Conservation (phyloP, 2,329 filamentous ascomycete species). For the Bipolaris cookei region DNA sequence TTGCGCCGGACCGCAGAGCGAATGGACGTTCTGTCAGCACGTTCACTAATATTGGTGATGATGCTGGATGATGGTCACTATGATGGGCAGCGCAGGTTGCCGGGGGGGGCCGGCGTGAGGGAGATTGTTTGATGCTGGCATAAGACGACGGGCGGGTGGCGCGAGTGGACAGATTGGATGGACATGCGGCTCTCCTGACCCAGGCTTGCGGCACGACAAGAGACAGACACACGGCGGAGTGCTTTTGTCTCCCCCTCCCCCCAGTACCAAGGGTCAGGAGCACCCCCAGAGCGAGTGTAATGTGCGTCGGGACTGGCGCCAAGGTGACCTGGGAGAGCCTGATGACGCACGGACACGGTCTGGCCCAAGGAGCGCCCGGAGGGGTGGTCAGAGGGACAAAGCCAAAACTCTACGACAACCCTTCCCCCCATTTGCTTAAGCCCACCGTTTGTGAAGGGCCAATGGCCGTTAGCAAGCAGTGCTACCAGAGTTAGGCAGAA, state of each 20-base stretch:
- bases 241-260: constrained; percentile 43
- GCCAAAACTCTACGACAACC: constrained; percentile 31
- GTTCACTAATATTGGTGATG: background rate
- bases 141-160: constrained; percentile 8
- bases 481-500: background rate
- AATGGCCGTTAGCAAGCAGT: constrained; percentile 26
- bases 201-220: constrained; percentile 41
- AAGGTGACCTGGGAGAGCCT: constrained; percentile 33
- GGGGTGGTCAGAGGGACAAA: constrained; percentile 36
- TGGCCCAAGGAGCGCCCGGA: constrained; percentile 39
- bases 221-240: constrained; percentile 30
- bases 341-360: constrained; percentile 42
- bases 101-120: background rate
- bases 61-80: background rate
- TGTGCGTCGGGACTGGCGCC: constrained; percentile 47
- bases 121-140: constrained; percentile 7
- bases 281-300: constrained; percentile 31
- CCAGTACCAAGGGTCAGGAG: constrained; percentile 44
- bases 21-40: constrained; percentile 18
- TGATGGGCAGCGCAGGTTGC: background rate
- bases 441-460: constrained; percentile 31
- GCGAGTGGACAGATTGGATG: constrained; percentile 15
- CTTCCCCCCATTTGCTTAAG: constrained; percentile 26
- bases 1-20: constrained; percentile 43
- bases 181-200: constrained; percentile 46